Evolutionary conservation across 2,329 filamentous ascomycete genomes (phyloP).

Genomic region (Macrophomina tecta): DNA sequence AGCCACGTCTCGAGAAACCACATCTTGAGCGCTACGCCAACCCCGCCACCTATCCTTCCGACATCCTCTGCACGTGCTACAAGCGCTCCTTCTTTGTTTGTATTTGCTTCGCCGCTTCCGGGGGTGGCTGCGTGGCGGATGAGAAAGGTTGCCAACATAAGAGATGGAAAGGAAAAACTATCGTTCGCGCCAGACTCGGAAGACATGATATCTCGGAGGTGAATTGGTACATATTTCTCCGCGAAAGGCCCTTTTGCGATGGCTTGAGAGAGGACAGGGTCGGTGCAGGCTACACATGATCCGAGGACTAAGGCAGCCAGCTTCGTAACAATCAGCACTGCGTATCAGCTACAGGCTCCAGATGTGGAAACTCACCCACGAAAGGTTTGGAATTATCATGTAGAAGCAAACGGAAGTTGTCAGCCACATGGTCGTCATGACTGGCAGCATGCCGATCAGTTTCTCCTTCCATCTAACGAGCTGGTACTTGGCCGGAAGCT

Average conservation of each 20-base stretch:
- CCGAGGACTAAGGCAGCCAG: constrained; percentile 63
- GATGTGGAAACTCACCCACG: constrained; percentile 43
- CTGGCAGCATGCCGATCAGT: constrained; percentile 60
- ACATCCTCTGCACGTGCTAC: neutral
- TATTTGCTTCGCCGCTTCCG: constrained; percentile 51
- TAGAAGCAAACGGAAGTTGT: constrained; percentile 63
- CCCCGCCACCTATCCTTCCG: constrained; percentile 39
- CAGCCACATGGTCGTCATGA: constrained; percentile 70
- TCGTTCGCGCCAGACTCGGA: constrained; percentile 68
- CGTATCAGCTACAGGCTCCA: rapidly evolving
- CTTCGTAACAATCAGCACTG: constrained; percentile 31
- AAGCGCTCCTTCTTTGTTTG: constrained; percentile 50
- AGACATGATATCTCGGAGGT: constrained; percentile 66
- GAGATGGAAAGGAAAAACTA: constrained; percentile 67
- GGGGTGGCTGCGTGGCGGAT: constrained; percentile 58
- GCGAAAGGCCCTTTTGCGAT: constrained; percentile 68
- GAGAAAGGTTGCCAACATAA: constrained; percentile 64
- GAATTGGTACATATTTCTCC: constrained; percentile 65
- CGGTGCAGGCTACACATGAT: constrained; percentile 67
- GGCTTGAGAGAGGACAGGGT: constrained; percentile 67
- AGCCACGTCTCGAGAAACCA: constrained; percentile 67
- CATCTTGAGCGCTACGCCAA: constrained; percentile 58
- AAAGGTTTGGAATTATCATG: constrained; percentile 61
- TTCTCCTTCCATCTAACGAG: constrained; percentile 59
- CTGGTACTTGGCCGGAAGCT: constrained; percentile 64